phyloP scores from a whole-genome alignment of 192 early-diverging fungal genomes.

The Lobulomyces angularis region DNA sequence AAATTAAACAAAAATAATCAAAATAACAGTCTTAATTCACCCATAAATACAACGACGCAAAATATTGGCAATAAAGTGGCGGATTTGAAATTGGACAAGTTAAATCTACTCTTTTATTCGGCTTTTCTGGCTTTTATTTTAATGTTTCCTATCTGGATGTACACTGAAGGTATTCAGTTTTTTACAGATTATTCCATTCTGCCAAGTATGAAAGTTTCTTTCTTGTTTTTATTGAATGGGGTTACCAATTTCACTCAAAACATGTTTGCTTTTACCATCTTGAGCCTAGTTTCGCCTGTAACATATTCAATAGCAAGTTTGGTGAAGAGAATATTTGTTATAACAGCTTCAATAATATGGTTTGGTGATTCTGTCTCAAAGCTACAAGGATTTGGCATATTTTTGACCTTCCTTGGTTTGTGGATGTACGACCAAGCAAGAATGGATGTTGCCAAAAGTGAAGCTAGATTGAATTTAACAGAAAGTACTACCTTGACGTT shows the following conservation, averaged over 20 bases:
- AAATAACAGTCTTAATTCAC: no score
- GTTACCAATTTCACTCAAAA: constrained; percentile 69
- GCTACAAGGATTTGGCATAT: constrained; percentile 61
- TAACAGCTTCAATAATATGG: constrained; percentile 68
- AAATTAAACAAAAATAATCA: no score
- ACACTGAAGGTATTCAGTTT: constrained; percentile 45
- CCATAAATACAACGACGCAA: constrained; percentile 2
- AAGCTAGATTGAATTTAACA: constrained; percentile 7
- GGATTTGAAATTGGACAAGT: constrained; percentile 67
- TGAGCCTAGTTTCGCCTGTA: constrained; percentile 65
- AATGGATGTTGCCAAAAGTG: constrained; percentile 37
- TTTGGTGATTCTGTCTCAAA: constrained; percentile 60
- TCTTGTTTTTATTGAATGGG: constrained; percentile 60
- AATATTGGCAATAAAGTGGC: constrained; percentile 8
- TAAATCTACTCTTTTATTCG: constrained; percentile 76
- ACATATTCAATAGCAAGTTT: constrained; percentile 78
- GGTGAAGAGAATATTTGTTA: constrained; percentile 84
- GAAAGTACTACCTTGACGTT: no score
- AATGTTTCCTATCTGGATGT: constrained; percentile 71
- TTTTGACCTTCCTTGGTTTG: constrained; percentile 68
- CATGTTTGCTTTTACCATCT: constrained; percentile 65
- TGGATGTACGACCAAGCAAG: constrained; percentile 79
- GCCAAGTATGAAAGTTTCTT: not conserved
- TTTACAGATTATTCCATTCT: constrained; percentile 3
- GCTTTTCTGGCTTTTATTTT: constrained; percentile 57